A percentile compares a stretch with the other conserved stretches of the same genome.
These are phyloP conservation scores for Leccinum pachyderme DNA, from an alignment of 1,284 basidiomycete species.

Conservation along the genomic window DNA sequence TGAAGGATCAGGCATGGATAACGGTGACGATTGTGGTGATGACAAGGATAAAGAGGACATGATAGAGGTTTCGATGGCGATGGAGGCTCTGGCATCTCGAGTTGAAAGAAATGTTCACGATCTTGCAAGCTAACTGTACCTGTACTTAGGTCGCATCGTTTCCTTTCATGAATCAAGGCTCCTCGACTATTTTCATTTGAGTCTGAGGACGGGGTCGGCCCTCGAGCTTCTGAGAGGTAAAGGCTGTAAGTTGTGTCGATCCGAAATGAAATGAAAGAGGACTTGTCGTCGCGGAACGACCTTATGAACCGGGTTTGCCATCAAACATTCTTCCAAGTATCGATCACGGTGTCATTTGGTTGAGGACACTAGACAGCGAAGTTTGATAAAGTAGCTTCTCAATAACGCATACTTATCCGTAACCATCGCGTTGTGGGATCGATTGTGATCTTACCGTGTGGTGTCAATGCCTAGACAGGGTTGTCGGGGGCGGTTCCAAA, in stretches of 20 bases:
- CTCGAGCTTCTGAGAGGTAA: neutral
- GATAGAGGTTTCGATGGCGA: conserved; percentile 32
- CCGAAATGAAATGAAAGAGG: neutral
- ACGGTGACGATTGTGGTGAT: conserved; percentile 23
- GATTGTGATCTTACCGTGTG: neutral
- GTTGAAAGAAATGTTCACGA: conserved; percentile 28
- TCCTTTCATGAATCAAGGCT: neutral
- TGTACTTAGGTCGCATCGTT: conserved; percentile 1
- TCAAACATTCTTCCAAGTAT: neutral
- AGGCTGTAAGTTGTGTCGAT: neutral
- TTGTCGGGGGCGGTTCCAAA: neutral
- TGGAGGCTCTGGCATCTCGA: conserved; percentile 40
- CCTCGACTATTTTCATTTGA: neutral
- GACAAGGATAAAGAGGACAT: conserved; percentile 33
- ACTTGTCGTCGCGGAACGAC: neutral
- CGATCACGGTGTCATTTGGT: neutral
- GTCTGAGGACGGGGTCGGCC: neutral
- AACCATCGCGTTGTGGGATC: neutral
- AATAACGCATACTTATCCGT: too few relatives aligned
- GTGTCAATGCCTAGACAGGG: neutral
- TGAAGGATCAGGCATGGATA: conserved; percentile 25
- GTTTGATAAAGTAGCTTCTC: neutral
- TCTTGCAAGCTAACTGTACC: neutral
- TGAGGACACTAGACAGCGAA: neutral
- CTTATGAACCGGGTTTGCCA: neutral